phyloP scores from a whole-genome alignment of 805 yeast genomes.

The Candida sithepensis region DNA sequence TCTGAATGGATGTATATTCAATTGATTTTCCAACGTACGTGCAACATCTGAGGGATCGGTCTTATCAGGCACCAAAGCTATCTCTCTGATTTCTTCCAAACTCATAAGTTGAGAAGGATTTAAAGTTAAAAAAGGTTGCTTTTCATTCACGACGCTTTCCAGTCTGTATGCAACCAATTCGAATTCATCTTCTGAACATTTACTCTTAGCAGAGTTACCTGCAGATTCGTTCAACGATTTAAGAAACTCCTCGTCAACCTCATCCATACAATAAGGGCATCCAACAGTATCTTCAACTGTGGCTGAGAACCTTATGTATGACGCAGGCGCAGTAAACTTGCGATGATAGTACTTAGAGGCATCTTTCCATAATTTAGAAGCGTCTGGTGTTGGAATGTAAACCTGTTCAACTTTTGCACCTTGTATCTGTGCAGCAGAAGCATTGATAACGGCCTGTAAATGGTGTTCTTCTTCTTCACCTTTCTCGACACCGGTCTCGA shows the following conservation, averaged over 20 bases:
- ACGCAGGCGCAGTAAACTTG: constrained; percentile 64
- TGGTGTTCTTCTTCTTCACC: constrained; percentile 97
- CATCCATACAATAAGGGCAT: constrained; percentile 85
- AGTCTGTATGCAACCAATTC: constrained; percentile 72
- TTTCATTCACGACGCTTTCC: constrained; percentile 70
- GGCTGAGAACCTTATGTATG: constrained; percentile 85
- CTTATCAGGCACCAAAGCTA: constrained; percentile 40
- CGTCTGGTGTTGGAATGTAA: constrained; percentile 96
- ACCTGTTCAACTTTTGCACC: constrained; percentile 51
- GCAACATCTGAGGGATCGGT: constrained; percentile 57
- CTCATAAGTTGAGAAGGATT: constrained; percentile 76
- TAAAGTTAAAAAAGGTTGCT: constrained; percentile 84
- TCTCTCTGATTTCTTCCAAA: constrained; percentile 62
- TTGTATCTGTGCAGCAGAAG: constrained; percentile 64
- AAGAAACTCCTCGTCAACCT: constrained; percentile 72
- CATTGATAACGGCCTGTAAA: constrained; percentile 84
- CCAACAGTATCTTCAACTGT: constrained; percentile 96
- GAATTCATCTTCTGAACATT: constrained; percentile 77
- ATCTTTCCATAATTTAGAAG: constrained; percentile 77
- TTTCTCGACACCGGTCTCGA: constrained; percentile 97
- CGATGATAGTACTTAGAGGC: constrained; percentile 69
- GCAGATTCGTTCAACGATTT: constrained; percentile 36
- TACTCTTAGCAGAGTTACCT: constrained; percentile 24
- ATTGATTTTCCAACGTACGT: constrained; percentile 50
- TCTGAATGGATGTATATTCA: constrained; percentile 50